phyloP scores from a whole-genome alignment of 495 filamentous ascomycete genomes.

The Penicillium verhagenii region DNA sequence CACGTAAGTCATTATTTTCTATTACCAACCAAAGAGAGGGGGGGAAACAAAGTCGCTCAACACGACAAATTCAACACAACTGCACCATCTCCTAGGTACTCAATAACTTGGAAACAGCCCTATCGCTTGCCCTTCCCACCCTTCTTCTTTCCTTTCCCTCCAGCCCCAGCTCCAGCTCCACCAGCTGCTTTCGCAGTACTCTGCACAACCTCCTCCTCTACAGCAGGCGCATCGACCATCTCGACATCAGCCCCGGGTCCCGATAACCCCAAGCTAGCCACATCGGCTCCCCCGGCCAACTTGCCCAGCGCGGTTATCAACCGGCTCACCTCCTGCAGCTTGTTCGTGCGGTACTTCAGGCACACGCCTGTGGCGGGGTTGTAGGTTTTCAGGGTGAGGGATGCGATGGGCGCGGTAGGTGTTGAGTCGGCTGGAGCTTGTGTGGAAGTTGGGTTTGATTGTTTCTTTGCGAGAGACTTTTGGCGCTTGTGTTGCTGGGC shows the following conservation, averaged over 20 bases:
- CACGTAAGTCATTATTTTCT: conserved; percentile 21
- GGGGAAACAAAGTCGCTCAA: background rate
- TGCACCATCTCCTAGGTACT: too few species aligned
- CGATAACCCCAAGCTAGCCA: conserved; percentile 57
- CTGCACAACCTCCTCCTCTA: conserved; percentile 11
- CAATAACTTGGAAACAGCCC: too few species aligned
- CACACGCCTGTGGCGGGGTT: conserved; percentile 77
- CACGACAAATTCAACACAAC: background rate
- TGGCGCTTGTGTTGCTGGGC: conserved; percentile 23
- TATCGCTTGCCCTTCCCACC: conserved; percentile 19
- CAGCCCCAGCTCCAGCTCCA: conserved; percentile 15
- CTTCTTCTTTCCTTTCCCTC: conserved; percentile 21
- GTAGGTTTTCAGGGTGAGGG: conserved; percentile 83
- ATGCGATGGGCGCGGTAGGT: conserved; percentile 50
- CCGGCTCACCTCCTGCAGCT: conserved; percentile 83
- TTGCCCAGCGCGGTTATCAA: conserved; percentile 72
- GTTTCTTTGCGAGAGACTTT: conserved; percentile 22
- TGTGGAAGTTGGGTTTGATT: conserved; percentile 9
- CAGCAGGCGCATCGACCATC: conserved; percentile 36
- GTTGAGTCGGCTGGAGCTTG: conserved; percentile 22
- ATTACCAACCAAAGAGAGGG: too few species aligned
- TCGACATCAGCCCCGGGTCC: conserved; percentile 35
- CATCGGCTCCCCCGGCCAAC: conserved; percentile 56
- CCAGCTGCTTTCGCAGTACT: conserved; percentile 14
- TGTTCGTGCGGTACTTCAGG: conserved; percentile 88